Conservation (phyloP, 768 basidiomycete genomes). For the Mycena indigotica region DNA sequence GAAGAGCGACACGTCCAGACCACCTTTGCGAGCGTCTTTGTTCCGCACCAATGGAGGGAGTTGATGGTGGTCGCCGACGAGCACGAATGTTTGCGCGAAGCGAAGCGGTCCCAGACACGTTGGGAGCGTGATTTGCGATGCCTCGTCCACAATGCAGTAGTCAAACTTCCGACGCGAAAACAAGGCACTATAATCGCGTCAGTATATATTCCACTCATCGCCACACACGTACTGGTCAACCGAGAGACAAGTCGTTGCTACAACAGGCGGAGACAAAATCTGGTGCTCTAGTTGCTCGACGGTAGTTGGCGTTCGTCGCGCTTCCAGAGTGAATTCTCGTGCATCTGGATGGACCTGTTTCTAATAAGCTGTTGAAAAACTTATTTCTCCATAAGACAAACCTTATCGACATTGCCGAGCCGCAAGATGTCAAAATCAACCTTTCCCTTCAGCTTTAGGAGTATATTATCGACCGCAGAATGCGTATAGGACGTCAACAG, state of each 20-base stretch:
- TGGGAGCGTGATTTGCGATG: conserved; percentile 95
- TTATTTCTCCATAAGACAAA: conserved; percentile 32
- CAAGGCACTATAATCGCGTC: conserved; percentile 57
- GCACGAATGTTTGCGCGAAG: conserved; percentile 86
- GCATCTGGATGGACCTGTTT: conserved; percentile 81
- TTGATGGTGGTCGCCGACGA: conserved; percentile 98
- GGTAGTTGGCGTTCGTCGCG: conserved; percentile 55
- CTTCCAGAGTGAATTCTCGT: conserved; percentile 67
- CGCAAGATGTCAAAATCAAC: conserved; percentile 75
- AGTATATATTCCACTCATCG: background rate
- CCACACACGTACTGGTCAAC: conserved; percentile 80
- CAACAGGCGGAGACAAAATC: conserved; percentile 86
- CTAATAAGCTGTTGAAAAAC: background rate
- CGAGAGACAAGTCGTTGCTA: conserved; percentile 93
- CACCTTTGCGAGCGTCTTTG: conserved; percentile 74
- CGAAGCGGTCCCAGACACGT: conserved; percentile 93
- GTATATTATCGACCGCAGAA: conserved; percentile 96
- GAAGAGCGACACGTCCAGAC: conserved; percentile 90
- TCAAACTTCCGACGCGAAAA: conserved; percentile 88
- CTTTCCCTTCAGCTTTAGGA: conserved; percentile 73
- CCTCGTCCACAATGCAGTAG: conserved; percentile 97
- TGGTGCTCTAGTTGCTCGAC: conserved; percentile 84
- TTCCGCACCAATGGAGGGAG: conserved; percentile 93
- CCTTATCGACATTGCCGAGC: conserved; percentile 92
- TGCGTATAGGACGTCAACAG: conserved; percentile 93